Percentiles rank a stretch among this genome's conserved stretches.
Evolutionary conservation across 441 rosid genomes (phyloP).

Genomic region (Adansonia rubrostipa): DNA sequence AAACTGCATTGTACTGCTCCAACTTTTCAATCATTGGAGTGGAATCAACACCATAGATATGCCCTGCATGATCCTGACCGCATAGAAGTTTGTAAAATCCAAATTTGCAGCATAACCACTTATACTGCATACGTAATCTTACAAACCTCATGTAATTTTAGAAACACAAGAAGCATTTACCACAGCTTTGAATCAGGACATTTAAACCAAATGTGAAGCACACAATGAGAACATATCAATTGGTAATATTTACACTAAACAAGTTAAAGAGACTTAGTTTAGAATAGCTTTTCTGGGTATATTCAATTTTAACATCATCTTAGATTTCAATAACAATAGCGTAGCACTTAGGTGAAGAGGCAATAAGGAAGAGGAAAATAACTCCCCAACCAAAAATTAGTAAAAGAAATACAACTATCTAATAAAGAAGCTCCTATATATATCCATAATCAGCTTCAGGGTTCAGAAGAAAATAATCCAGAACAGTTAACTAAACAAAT

Average conservation of each 20-base stretch:
- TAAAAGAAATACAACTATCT: background rate
- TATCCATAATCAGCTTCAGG: background rate
- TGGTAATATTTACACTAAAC: background rate
- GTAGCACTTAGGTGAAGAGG: background rate
- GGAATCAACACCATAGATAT: constrained; percentile 92
- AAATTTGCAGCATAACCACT: constrained; percentile 10
- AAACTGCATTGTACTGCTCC: constrained; percentile 82
- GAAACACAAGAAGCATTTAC: constrained; percentile 5
- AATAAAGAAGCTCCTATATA: background rate
- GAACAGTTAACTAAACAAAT: background rate
- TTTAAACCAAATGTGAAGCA: background rate
- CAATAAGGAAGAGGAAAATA: constrained; percentile 15
- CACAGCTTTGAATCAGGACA: constrained; percentile 1
- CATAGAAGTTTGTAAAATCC: constrained; percentile 22
- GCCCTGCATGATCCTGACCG: constrained; percentile 95
- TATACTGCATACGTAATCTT: background rate
- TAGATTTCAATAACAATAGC: background rate
- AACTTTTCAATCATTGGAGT: constrained; percentile 79
- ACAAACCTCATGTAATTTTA: constrained; percentile 4
- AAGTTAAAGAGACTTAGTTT: constrained; percentile 6
- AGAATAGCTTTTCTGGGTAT: background rate
- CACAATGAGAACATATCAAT: constrained; percentile 5
- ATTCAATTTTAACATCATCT: background rate
- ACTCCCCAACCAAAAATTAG: background rate
- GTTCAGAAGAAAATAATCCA: background rate